A percentile compares a stretch with the other conserved stretches of the same genome.
Evolutionary conservation across 148 eudicot species (phyloP).

Genomic region (Rhododendron henanense): DNA sequence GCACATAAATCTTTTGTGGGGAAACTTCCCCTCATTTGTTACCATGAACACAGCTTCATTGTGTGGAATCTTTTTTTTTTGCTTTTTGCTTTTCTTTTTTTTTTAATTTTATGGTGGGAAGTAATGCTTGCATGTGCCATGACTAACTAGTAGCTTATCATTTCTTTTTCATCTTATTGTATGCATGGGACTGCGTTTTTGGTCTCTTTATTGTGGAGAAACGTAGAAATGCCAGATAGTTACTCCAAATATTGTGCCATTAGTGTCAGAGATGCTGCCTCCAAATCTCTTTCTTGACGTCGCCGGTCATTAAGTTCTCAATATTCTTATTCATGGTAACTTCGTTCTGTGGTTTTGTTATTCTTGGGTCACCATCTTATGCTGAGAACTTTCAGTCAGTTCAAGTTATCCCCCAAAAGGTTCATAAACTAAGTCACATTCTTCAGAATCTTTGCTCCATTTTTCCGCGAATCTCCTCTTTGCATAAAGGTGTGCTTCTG

Average conservation of each 20-base stretch:
- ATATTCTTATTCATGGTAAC: neutral
- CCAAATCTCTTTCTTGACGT: neutral
- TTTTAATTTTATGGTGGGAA: neutral
- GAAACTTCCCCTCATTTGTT: neutral
- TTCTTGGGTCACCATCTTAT: neutral
- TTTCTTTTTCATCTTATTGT: neutral
- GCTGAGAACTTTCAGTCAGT: neutral
- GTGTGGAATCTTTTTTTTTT: neutral
- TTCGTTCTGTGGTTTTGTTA: neutral
- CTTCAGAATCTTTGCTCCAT: neutral
- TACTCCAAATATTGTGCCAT: neutral
- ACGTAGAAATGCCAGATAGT: neutral
- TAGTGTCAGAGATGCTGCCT: neutral
- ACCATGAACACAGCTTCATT: neutral
- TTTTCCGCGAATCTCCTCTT: neutral
- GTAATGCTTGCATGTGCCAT: neutral
- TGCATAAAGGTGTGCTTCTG: neutral
- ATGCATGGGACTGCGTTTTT: neutral
- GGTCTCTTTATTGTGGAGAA: slow-evolving; percentile 2
- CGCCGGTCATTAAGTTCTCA: neutral
- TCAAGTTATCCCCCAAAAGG: neutral
- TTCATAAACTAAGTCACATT: neutral
- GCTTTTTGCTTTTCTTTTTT: too few relatives aligned
- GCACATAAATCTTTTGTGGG: neutral
- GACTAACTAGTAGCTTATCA: neutral